Evolutionary conservation across 305 asterid species (phyloP).

Genomic region (Fraxinus albicans): DNA sequence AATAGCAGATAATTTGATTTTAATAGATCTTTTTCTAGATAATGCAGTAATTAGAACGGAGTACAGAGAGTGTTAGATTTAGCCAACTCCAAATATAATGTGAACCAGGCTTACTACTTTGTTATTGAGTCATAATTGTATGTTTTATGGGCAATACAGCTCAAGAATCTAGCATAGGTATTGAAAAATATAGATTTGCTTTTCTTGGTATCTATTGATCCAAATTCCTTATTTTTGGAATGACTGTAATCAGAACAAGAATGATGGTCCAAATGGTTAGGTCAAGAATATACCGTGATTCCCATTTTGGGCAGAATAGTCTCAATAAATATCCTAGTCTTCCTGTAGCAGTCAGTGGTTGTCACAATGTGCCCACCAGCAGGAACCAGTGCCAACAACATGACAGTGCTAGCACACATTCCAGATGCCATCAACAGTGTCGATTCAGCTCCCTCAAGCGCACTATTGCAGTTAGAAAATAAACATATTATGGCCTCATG

Average conservation of each 20-base stretch:
- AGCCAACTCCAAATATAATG: neutral
- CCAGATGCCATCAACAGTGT: conserved; percentile 94
- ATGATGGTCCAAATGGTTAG: conserved; percentile 13
- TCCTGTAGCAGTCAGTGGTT: conserved; percentile 96
- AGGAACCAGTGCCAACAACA: conserved; percentile 92
- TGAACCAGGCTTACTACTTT: neutral
- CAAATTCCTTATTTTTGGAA: neutral
- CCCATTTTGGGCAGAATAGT: conserved; percentile 91
- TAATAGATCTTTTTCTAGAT: neutral
- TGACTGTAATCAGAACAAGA: neutral
- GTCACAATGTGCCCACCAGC: conserved; percentile 97
- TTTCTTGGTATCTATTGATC: neutral
- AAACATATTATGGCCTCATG: conserved; percentile 15
- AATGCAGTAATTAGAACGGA: neutral
- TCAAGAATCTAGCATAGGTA: neutral
- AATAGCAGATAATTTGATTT: neutral
- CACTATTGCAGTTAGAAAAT: conserved; percentile 50
- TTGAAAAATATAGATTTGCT: neutral
- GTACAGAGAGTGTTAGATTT: neutral
- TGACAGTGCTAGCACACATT: conserved; percentile 87
- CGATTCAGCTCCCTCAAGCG: conserved; percentile 96
- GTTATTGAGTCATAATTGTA: neutral
- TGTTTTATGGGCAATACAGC: neutral
- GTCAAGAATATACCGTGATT: conserved; percentile 59
- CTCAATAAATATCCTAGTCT: conserved; percentile 89